Evolutionary conservation across 2,329 filamentous ascomycete genomes (phyloP).

Genomic region (Verticillium alfalfae): DNA sequence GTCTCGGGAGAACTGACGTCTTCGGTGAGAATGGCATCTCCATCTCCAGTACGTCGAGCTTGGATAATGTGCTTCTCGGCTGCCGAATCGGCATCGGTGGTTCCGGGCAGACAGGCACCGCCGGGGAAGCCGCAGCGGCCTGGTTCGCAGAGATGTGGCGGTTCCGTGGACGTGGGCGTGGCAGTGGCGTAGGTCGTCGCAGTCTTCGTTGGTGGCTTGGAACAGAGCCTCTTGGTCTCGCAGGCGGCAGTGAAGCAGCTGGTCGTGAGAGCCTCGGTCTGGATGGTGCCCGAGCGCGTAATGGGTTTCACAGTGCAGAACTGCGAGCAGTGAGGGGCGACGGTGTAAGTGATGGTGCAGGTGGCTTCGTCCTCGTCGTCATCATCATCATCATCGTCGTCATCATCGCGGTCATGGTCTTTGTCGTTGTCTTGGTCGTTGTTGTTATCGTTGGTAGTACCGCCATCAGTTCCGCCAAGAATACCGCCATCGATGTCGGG

Average conservation of each 20-base stretch:
- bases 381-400: conserved; percentile 1
- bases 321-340: conserved; percentile 11
- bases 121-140: background rate
- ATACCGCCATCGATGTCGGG: background rate
- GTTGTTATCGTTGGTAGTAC: background rate
- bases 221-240: conserved; percentile 6
- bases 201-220: conserved; percentile 4
- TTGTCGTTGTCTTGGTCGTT: background rate
- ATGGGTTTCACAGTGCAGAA: conserved; percentile 6
- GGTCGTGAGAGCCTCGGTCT: conserved; percentile 1
- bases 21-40: conserved; percentile 5
- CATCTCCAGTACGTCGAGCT: background rate
- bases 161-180: conserved; percentile 1
- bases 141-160: conserved; percentile 1
- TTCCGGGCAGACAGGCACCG: conserved; percentile 1
- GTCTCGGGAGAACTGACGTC: conserved; percentile 2
- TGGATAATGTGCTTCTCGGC: background rate
- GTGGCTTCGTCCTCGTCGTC: conserved; percentile 2
- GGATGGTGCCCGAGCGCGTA: background rate
- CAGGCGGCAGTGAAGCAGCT: conserved; percentile 8
- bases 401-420: background rate
- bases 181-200: conserved; percentile 6
- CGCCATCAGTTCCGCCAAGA: background rate
- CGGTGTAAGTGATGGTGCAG: conserved; percentile 4
- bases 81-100: background rate